Evolutionary conservation across 2,329 filamentous ascomycete species (phyloP).

Genomic region (Sporothrix luriei): DNA sequence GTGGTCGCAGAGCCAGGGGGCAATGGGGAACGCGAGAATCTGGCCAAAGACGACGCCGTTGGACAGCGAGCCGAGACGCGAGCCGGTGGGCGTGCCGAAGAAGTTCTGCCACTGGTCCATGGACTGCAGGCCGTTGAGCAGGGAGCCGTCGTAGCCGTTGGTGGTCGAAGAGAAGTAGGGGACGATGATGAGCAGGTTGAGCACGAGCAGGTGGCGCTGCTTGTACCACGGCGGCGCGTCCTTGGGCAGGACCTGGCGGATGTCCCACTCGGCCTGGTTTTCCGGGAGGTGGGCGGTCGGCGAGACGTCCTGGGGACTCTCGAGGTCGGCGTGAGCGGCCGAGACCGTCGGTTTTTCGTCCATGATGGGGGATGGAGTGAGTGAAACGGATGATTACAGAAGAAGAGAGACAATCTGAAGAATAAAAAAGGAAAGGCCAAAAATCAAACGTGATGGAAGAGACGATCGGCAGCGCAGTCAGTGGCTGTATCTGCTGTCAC

Average conservation of each 20-base stretch:
- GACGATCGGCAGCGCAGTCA: background rate
- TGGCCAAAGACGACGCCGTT: conserved; percentile 40
- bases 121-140: conserved; percentile 49
- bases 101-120: conserved; percentile 45
- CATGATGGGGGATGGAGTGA: background rate
- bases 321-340: conserved; percentile 8
- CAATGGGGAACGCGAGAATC: conserved; percentile 40
- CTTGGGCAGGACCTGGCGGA: conserved; percentile 28
- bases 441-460: background rate
- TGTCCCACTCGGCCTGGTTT: conserved; percentile 21
- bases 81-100: conserved; percentile 44
- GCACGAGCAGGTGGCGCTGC: conserved; percentile 26
- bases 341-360: conserved; percentile 11
- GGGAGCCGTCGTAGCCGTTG: conserved; percentile 36
- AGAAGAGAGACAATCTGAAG: background rate
- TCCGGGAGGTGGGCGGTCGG: background rate
- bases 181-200: conserved; percentile 28
- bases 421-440: background rate
- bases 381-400: background rate
- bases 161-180: conserved; percentile 27
- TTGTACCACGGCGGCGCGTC: conserved; percentile 29
- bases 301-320: background rate
- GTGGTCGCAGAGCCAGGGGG: conserved; percentile 37
- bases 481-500: background rate
- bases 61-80: conserved; percentile 43